Evolutionary conservation across 352 stramenopile genomes (phyloP).

Genomic region (Phytophthora podocarpi): DNA sequence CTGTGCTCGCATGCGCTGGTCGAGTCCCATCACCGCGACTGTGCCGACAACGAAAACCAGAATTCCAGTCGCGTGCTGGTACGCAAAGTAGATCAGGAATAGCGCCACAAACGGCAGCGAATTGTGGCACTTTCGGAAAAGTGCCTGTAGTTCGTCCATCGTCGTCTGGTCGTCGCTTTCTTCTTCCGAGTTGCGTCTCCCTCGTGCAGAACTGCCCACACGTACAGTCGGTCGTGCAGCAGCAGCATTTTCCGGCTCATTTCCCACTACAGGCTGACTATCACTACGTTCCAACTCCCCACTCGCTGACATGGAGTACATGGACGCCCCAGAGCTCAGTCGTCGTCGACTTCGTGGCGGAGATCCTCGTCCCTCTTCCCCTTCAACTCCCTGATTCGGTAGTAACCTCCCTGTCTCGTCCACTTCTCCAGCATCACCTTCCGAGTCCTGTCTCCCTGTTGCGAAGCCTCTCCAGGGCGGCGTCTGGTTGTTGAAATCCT

Average conservation of each 20-base stretch:
- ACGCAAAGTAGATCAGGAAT: slow-evolving; percentile 80
- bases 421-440: slow-evolving; percentile 3
- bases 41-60: slow-evolving; percentile 69
- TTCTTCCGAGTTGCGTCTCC: slow-evolving; percentile 31
- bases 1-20: slow-evolving; percentile 67
- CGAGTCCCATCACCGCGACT: slow-evolving; percentile 71
- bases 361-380: slow-evolving; percentile 1
- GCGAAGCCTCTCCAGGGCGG: slow-evolving; percentile 25
- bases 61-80: slow-evolving; percentile 76
- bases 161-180: slow-evolving; percentile 54
- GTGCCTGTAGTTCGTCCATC: slow-evolving; percentile 63
- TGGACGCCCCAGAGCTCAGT: slow-evolving; percentile 21
- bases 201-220: slow-evolving; percentile 2
- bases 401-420: slow-evolving; percentile 22
- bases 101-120: slow-evolving; percentile 75
- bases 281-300: slow-evolving; percentile 25
- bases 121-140: slow-evolving; percentile 75
- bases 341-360: slow-evolving; percentile 21
- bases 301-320: slow-evolving; percentile 25
- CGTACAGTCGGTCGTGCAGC: background rate
- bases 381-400: background rate
- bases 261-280: background rate
- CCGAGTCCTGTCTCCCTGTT: slow-evolving; percentile 13
- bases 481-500: slow-evolving; percentile 37
- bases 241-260: background rate